Conservation (phyloP, 169 alveolate species). For the Fabrea salina region DNA sequence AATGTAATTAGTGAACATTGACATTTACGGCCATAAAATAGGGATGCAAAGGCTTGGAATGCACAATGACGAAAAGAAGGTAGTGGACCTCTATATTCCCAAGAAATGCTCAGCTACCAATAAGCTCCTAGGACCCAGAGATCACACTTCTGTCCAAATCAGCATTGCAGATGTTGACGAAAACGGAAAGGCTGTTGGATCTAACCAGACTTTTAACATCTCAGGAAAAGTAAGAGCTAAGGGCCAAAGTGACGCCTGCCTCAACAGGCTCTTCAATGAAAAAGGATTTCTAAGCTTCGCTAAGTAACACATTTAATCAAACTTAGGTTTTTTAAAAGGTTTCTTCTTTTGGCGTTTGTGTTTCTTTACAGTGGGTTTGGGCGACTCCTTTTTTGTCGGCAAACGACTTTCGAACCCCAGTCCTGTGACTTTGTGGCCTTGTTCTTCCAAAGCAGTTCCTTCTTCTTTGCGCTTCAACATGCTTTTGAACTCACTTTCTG, state of each 20-base stretch:
- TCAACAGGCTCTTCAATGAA: conserved; percentile 90
- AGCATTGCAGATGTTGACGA: conserved; percentile 86
- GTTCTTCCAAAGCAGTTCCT: neutral
- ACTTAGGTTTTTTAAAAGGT: no score
- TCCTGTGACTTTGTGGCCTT: neutral
- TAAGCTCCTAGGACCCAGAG: conserved; percentile 88
- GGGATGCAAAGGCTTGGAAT: conserved; percentile 29
- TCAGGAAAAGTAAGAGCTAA: conserved; percentile 90
- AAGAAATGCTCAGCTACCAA: conserved; percentile 95
- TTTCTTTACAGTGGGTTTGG: no score
- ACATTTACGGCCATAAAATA: no score
- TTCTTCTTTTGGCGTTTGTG: no score
- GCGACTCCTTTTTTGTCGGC: no score
- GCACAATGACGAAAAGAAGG: conserved; percentile 89
- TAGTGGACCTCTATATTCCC: conserved; percentile 93
- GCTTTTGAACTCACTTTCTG: neutral
- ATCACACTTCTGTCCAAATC: conserved; percentile 93
- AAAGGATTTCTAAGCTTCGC: conserved; percentile 83
- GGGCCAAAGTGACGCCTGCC: conserved; percentile 92
- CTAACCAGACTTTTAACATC: conserved; percentile 84
- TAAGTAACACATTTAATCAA: no score
- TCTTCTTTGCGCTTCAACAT: neutral
- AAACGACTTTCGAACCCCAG: neutral
- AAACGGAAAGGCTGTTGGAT: conserved; percentile 82
- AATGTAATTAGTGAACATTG: no score